Percentiles rank a stretch among this genome's conserved stretches.
phyloP scores from a whole-genome alignment of 2,329 filamentous ascomycete species.

The Aspergillus floridensis region DNA sequence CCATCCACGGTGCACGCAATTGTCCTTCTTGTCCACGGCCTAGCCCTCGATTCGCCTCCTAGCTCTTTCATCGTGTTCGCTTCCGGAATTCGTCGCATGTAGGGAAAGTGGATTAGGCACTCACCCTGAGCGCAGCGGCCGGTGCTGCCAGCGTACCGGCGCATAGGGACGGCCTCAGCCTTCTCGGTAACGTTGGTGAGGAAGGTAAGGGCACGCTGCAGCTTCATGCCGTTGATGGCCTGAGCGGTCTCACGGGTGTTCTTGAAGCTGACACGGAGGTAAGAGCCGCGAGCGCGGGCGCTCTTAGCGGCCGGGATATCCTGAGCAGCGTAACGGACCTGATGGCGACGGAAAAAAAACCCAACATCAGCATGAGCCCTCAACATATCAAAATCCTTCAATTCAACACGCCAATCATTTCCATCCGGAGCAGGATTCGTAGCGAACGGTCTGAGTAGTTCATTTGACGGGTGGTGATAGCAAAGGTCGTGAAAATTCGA shows the following conservation, averaged over 20 bases:
- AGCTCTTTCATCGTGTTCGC: background rate
- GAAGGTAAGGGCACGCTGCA: constrained; percentile 91
- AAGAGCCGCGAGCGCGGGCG: constrained; percentile 96
- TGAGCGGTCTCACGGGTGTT: constrained; percentile 99
- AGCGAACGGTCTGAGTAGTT: background rate
- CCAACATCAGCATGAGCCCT: constrained; percentile 28
- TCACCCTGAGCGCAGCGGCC: constrained; percentile 97
- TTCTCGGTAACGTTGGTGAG: constrained; percentile 97
- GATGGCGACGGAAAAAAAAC: constrained; percentile 23
- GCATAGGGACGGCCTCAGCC: constrained; percentile 97
- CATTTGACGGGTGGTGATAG: background rate
- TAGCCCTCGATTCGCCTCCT: constrained; percentile 4
- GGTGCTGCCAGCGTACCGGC: constrained; percentile 93
- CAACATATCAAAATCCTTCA: constrained; percentile 4
- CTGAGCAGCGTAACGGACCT: constrained; percentile 96
- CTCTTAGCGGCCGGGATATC: constrained; percentile 86
- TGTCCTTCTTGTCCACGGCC: background rate
- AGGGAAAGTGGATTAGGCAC: constrained; percentile 41
- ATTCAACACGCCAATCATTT: background rate
- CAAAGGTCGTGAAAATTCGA: constrained; percentile 2
- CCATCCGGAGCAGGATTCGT: constrained; percentile 5
- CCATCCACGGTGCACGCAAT: background rate
- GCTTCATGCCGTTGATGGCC: constrained; percentile 99
- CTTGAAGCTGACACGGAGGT: constrained; percentile 99
- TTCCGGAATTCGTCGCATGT: constrained; percentile 7